phyloP scores from a whole-genome alignment of 306 rosid genomes.

The Chamaecrista fasciculata region DNA sequence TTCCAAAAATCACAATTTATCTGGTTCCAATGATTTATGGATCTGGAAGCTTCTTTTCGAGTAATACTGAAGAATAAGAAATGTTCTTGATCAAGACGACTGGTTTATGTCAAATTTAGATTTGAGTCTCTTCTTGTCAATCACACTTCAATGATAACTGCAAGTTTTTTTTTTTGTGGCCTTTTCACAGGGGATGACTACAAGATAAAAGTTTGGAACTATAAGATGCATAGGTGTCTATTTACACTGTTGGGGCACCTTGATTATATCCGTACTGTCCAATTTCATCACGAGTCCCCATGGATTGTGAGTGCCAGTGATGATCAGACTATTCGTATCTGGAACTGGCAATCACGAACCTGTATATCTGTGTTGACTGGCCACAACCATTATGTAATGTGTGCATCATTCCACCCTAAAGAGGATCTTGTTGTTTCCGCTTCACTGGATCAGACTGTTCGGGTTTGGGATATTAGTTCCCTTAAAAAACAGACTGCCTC shows the following conservation, averaged over 20 bases:
- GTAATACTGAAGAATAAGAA: background rate
- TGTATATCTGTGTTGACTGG: constrained; percentile 96
- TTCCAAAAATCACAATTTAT: background rate
- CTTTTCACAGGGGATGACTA: constrained; percentile 81
- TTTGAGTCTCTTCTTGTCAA: background rate
- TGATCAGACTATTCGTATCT: constrained; percentile 95
- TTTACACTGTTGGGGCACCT: constrained; percentile 97
- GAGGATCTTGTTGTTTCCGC: constrained; percentile 95
- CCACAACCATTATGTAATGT: constrained; percentile 97
- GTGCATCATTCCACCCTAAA: constrained; percentile 92
- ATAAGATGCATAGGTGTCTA: constrained; percentile 90
- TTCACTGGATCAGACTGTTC: constrained; percentile 93
- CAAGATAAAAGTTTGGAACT: constrained; percentile 99
- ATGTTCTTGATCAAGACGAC: background rate
- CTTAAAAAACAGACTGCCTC: constrained; percentile 83
- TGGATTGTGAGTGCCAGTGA: constrained; percentile 99
- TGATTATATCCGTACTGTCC: constrained; percentile 94
- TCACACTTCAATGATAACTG: background rate
- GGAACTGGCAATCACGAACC: constrained; percentile 99
- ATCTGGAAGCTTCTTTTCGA: background rate
- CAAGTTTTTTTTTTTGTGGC: background rate
- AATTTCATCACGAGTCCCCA: constrained; percentile 90
- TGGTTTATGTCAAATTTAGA: background rate
- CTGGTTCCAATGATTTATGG: background rate
- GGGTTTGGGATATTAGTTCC: constrained; percentile 97